Evolutionary conservation across 352 stramenopile species (phyloP), one percentile per base, ranked within the genome.

Genomic region (Phytophthora kernoviae): DNA sequence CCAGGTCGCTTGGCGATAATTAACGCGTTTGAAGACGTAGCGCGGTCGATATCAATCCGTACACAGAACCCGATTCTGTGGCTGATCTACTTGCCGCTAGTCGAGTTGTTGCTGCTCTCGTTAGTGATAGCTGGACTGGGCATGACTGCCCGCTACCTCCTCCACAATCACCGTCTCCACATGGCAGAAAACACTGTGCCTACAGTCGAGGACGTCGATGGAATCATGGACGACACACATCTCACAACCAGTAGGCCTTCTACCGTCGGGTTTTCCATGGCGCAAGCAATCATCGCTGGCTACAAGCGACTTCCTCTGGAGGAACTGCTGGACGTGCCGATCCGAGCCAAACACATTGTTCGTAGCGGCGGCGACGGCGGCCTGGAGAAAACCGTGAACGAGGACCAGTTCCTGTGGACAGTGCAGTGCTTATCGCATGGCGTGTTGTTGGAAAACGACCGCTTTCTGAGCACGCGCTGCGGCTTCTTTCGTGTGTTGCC

Each of bases 261-360:
- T 10, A 30, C 52, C 17, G 18, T 17, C 10, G 62, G 45, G 0
- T 65, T 70, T 40, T 70, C 62, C 9, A 54, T 34, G 10, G 34
- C 34, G 5, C 52, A 63, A 42, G 51, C 59, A 4, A 43, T 40
- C 11, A 61, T 66, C 39, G 56, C 65, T 9, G 58, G 70, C 21
- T 88, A 88, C 61, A 62, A 58, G 8, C 68, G 75, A 0, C 57
- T 88, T 18, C 65, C 75, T 7, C 36, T 85, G 1, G 78, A 88
- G 59, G 68, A 82, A 54, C 60, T 84, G 14, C 51, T 85, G 21
- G 71, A 82, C 50, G 39, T 73, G 5, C 70, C 75, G 1, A 84
- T 85, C 32, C 78, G 78, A 30, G 66, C 75, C 17, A 68, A 64
- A 20, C 51, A 69, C 24, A 66, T 88, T 33, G 68, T 88, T 36